Evolutionary conservation across 1,139 yeast genomes (phyloP), one percentile per base, ranked within the genome.

Genomic region (Pichia sp.): DNA sequence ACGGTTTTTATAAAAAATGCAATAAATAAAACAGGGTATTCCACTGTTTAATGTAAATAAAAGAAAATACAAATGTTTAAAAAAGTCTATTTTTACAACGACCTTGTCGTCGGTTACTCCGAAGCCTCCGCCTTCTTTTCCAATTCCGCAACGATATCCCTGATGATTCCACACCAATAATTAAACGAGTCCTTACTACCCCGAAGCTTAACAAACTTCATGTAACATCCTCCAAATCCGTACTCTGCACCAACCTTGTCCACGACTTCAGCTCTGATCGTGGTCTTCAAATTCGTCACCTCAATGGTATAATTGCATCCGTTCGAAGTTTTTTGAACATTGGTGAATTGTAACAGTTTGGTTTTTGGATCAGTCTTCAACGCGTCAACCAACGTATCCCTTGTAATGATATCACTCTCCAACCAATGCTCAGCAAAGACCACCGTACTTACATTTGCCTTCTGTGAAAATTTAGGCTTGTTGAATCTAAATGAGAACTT

Each of bases 161-260:
- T 53, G 21, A 60, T 42, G 11, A 52, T 44, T 4, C 46, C 47
- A 41, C 62, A 55, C 47, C 59, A 60, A 14, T 51, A 35, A 17
- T 52, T 51, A 42, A 60, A 59, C 22, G 53, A 44, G 11, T 52
- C 51, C 14, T 41, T 40, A 7, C 24, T 34, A 2, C 59, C 61
- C 11, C 40, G 38, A 3, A 53, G 15, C 41, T 56, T 60, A 8
- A 44, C 31, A 20, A 63, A 34, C 20, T 55, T 58, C 4, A 61
- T 45, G 34, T 56, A 58, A 42, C 66, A 61, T 2, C 67, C 67
- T 7, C 62, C 58, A 43, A 63, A 63, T n/a, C 66, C 67, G 47
- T 47, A 61, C 34, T 61, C 64, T 14, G 48, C 42, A 2, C 65
- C 66, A 19, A 60, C 55, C 30, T 58, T 60, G 28, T 58, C 60